Evolutionary conservation across 2,329 filamentous ascomycete species (phyloP).

Genomic region (Podosphaera xanthii): DNA sequence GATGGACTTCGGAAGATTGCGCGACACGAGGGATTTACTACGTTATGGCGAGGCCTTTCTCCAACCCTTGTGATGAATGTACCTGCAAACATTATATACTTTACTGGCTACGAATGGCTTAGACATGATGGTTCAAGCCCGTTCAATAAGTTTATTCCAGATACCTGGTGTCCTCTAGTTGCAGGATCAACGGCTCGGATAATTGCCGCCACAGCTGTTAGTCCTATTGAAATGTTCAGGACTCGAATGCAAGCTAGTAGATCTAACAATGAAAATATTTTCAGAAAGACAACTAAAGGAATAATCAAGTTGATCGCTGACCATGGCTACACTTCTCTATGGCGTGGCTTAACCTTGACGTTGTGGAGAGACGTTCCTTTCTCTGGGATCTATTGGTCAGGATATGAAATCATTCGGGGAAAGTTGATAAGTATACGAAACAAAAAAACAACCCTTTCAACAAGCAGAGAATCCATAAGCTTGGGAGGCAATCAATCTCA

Average conservation of each 20-base stretch:
- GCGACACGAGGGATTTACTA: conserved; percentile 66
- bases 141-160: conserved; percentile 36
- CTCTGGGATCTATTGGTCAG: conserved; percentile 94
- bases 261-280: conserved; percentile 35
- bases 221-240: conserved; percentile 81
- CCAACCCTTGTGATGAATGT: conserved; percentile 87
- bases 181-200: conserved; percentile 61
- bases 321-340: conserved; percentile 62
- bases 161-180: conserved; percentile 55
- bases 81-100: conserved; percentile 93
- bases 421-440: conserved; percentile 46
- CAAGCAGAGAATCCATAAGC: conserved; percentile 21
- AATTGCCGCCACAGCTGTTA: conserved; percentile 60
- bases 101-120: conserved; percentile 92
- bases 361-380: conserved; percentile 96
- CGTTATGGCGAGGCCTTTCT: conserved; percentile 82
- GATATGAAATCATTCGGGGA: conserved; percentile 68
- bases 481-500: conserved; percentile 21
- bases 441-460: conserved; percentile 20
- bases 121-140: conserved; percentile 53
- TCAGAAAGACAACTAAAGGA: conserved; percentile 55
- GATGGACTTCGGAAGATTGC: conserved; percentile 90
- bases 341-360: conserved; percentile 75
- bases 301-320: conserved; percentile 56
- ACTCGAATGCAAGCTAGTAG: conserved; percentile 72